Percentiles rank a stretch among this genome's conserved stretches.
phyloP scores from a whole-genome alignment of 371 early-diverging fungal genomes.

The Entomophthora muscae region DNA sequence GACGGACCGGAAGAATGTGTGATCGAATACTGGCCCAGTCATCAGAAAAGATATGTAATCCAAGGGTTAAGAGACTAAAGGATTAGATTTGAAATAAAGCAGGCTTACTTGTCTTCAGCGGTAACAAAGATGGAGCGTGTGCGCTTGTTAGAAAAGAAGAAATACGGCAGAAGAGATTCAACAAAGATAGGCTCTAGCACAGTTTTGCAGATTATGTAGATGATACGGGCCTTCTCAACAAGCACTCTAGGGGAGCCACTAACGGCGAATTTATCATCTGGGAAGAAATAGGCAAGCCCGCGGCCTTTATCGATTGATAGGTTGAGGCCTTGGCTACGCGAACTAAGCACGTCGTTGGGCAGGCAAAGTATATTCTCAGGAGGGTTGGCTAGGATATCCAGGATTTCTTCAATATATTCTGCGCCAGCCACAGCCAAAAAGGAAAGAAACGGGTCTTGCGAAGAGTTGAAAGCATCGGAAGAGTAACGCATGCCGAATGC shows the following conservation, averaged over 20 bases:
- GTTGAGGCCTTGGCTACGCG: not conserved
- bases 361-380: not conserved
- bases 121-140: not conserved
- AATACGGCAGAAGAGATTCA: not conserved
- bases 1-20: slow-evolving; percentile 22
- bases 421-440: not conserved
- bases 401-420: not conserved
- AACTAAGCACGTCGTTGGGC: not conserved
- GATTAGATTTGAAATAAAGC: not conserved
- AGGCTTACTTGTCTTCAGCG: slow-evolving; percentile 1
- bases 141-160: not conserved
- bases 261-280: not conserved
- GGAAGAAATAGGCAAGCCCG: not conserved
- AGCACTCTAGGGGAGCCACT: not conserved
- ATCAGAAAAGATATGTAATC: slow-evolving; percentile 22
- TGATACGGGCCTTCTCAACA: not conserved
- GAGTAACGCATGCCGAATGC: not conserved
- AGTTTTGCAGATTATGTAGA: not conserved
- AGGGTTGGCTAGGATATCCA: not conserved
- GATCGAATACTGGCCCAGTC: slow-evolving; percentile 19
- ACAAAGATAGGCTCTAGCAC: slow-evolving; percentile 6
- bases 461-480: not conserved
- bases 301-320: not conserved
- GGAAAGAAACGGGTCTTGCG: not conserved
- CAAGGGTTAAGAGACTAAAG: slow-evolving; percentile 17